A percentile compares a stretch with the other conserved stretches of the same genome.
Evolutionary conservation across 1,284 basidiomycete genomes (phyloP).

Genomic region (Ceratobasidium sp.): DNA sequence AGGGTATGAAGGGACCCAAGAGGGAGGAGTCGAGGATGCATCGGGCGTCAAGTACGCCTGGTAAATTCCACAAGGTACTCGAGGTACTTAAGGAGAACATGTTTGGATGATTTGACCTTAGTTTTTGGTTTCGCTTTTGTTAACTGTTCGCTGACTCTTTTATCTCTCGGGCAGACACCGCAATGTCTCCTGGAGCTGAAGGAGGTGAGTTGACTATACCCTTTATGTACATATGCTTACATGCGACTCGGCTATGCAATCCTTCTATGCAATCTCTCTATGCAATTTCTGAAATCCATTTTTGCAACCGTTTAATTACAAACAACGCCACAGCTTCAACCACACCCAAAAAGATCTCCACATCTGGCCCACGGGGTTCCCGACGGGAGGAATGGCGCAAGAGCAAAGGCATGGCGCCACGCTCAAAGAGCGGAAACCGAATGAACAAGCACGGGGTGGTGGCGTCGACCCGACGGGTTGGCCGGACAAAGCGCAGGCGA

Average conservation of each 20-base stretch:
- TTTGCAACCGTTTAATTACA: too few relatives aligned
- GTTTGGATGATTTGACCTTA: too few relatives aligned
- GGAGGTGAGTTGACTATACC: too few relatives aligned
- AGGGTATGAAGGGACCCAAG: too few relatives aligned
- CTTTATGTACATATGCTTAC: slow-evolving; percentile 10
- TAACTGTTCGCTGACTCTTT: too few relatives aligned
- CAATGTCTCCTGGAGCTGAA: too few relatives aligned
- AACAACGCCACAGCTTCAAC: slow-evolving; percentile 41
- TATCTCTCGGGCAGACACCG: too few relatives aligned
- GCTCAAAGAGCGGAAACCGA: slow-evolving; percentile 55
- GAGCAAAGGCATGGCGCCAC: slow-evolving; percentile 69
- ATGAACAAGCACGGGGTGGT: slow-evolving; percentile 71
- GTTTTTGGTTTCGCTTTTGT: too few relatives aligned
- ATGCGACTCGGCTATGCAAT: slow-evolving; percentile 5
- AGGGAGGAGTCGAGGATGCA: too few relatives aligned
- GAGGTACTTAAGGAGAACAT: too few relatives aligned
- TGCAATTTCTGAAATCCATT: not conserved
- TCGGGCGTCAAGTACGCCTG: too few relatives aligned
- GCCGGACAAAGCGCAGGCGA: slow-evolving; percentile 71
- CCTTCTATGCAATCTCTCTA: not conserved
- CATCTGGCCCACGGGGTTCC: slow-evolving; percentile 73
- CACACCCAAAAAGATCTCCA: slow-evolving; percentile 61
- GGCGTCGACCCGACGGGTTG: slow-evolving; percentile 66
- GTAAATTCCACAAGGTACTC: too few relatives aligned
- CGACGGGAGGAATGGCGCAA: slow-evolving; percentile 74